Base-by-base conservation (phyloP, 371 early-diverging fungal species). In the Mortierella sp. region DNA sequence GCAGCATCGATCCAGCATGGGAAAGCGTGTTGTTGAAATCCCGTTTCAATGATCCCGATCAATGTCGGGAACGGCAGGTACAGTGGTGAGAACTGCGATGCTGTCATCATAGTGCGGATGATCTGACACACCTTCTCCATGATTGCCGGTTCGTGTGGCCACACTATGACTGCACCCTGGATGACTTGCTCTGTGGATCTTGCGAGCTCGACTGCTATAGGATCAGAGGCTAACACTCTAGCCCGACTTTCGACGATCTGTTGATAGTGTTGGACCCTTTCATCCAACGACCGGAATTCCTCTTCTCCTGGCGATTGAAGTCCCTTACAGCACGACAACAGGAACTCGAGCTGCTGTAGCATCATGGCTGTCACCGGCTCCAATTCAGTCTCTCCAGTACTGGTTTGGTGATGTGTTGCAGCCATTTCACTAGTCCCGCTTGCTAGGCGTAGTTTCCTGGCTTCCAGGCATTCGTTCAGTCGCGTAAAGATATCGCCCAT, bases 1-100 rank as follows among this genome's bases (percentile, higher is more conserved):
- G 85, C 81, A 2, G 84, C 85, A 63, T 88, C 84, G 22, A 90
- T 66, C 87, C 85, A 88, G 52, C 80, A 86, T 6, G 85, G 64
- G 55, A 79, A 81, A 5, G 80, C 82, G 8, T 80, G 60, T n/a
- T 60, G 62, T 28, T 53, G 71, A 47, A 83, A 88, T 49, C 81
- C 80, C 1, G 79, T 61, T 31, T 82, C 79, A 16, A 85, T 63
- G 16, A 86, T 44, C 1, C 46, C 29, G 14, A 76, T 63, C 17
- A 86, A 48, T 9, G 79, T 67, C 5, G 71, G 67, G 55, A 87
- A 84, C 1, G 72, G 73, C 21, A 88, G 34, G 80, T 80, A 71
- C 16, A 86, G 49, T 12, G 85, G 84, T 16, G 81, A 82, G 17
- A 81, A 82, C 4, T 76, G 76, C 5, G 69, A 84, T 54, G 37